Evolutionary conservation across 1,284 basidiomycete species (phyloP).

Genomic region (Papiliotrema fonsecae): DNA sequence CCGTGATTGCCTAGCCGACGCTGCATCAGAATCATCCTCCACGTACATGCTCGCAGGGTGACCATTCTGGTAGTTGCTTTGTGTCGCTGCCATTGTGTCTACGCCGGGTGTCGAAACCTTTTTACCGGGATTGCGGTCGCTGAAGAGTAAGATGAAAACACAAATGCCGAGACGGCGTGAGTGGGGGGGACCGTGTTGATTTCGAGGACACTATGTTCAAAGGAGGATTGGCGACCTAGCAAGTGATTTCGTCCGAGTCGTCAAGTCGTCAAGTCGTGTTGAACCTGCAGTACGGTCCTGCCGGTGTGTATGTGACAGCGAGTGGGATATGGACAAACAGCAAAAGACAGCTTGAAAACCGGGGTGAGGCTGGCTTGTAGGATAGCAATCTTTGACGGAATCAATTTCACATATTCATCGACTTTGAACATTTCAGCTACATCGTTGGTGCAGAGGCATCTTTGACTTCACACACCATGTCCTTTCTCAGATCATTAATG

Average conservation of each 20-base stretch:
- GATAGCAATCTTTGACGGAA: too few relatives aligned
- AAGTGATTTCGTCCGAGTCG: too few relatives aligned
- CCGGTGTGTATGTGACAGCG: too few relatives aligned
- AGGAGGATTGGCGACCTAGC: too few relatives aligned
- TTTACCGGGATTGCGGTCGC: not conserved
- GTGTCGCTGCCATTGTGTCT: slow-evolving; percentile 2
- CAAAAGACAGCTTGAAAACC: too few relatives aligned
- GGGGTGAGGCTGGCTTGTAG: too few relatives aligned
- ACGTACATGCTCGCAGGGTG: slow-evolving; percentile 12
- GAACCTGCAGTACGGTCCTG: too few relatives aligned
- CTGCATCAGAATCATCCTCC: slow-evolving; percentile 14
- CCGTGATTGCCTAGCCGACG: slow-evolving; percentile 18
- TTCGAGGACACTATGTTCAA: too few relatives aligned
- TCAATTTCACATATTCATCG: not conserved
- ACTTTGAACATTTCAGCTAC: not conserved
- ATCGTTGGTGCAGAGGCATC: not conserved
- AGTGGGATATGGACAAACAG: too few relatives aligned
- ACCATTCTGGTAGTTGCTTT: not conserved
- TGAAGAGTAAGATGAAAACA: not conserved
- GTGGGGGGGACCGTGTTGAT: not conserved
- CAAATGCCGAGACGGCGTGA: not conserved
- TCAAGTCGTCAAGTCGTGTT: not conserved
- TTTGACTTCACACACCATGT: not conserved
- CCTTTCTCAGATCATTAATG: not conserved
- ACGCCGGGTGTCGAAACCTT: not conserved